Percentiles rank a stretch among this genome's conserved stretches.
These are phyloP conservation scores for Phylloporus sp. DNA, from an alignment of 768 basidiomycete species.

Conservation along the genomic window DNA sequence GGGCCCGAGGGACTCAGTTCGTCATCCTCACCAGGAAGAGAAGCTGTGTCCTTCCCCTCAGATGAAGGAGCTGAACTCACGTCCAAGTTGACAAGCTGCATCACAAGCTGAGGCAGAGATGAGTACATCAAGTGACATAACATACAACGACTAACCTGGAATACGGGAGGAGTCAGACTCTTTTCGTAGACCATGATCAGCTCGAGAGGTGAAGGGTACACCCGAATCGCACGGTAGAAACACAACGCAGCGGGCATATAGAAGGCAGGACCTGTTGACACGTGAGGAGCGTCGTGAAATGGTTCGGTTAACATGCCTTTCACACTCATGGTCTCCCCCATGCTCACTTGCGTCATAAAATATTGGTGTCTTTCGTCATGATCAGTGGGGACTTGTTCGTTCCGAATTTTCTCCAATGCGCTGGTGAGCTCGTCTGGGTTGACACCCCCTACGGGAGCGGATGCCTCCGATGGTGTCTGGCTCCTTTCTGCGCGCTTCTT, in stretches of 20 bases:
- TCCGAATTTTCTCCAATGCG: slow-evolving; percentile 63
- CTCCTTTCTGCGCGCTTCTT: slow-evolving; percentile 84
- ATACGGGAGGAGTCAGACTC: slow-evolving; percentile 77
- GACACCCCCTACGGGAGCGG: slow-evolving; percentile 27
- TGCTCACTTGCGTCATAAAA: slow-evolving; percentile 86
- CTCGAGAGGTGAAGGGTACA: slow-evolving; percentile 93
- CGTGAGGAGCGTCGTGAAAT: slow-evolving; percentile 1
- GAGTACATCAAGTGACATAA: background rate
- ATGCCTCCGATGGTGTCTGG: slow-evolving; percentile 41
- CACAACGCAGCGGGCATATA: slow-evolving; percentile 78
- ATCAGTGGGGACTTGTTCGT: slow-evolving; percentile 63
- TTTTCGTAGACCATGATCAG: slow-evolving; percentile 93
- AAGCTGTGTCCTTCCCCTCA: slow-evolving; percentile 21
- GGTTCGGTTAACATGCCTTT: slow-evolving; percentile 47
- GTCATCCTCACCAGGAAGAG: slow-evolving; percentile 44
- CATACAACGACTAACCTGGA: slow-evolving; percentile 51
- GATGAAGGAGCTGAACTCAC: slow-evolving; percentile 65
- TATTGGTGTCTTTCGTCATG: slow-evolving; percentile 80
- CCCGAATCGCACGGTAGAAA: slow-evolving; percentile 91
- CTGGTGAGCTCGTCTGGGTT: slow-evolving; percentile 54
- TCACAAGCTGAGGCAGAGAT: slow-evolving; percentile 48
- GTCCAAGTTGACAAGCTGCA: slow-evolving; percentile 85
- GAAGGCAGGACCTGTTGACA: slow-evolving; percentile 63
- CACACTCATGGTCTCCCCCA: slow-evolving; percentile 79
- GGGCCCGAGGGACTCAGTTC: slow-evolving; percentile 65